Evolutionary conservation across 257 asterid species (phyloP), one percentile per base, ranked within the genome.

Genomic region (Solanum paucissectum): DNA sequence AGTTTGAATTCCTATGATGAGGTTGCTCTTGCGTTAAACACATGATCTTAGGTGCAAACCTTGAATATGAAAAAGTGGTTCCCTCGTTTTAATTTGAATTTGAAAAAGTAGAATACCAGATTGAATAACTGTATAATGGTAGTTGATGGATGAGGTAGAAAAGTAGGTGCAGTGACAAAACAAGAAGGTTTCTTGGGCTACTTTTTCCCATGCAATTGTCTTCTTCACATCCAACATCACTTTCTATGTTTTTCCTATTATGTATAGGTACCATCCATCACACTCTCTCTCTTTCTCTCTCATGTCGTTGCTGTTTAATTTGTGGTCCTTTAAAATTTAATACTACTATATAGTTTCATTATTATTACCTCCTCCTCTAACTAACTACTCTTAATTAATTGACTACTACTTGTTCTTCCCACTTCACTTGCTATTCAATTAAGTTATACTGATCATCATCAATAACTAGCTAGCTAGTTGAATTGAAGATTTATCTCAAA

Each of bases 181-280:
- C 82, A 86, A 76, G 64, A 87, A 87, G 87, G 82, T 66, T 32
- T 69, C 27, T 58, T 44, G 89, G 86, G 69, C 84, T 85, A 88
- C 91, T 86, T 88, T 89, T 90, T 88, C 88, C 92, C 77, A 90
- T 66, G 89, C 89, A 87, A 1, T 85, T 88, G 89, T 91, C 92
- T 91, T 87, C 90, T 64, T 90, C 89, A 84, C 87, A 60, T 89
- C 89, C 93, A 84, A 84, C 89, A 87, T 88, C 89, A 68, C 85
- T 86, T 88, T 90, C 91, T 86, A 27, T 64, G 69, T 72, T 55
- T 38, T 81, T 83, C 20, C 33, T 62, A 55, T 0, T 18, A 55
- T 55, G n/a, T 77, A 21, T 84, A 27, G 23, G 38, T 64, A 72
- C 52, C 88, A 58, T 46, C 64, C 29, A 29, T 29, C 29, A 16